phyloP scores from a whole-genome alignment of 2,329 filamentous ascomycete genomes.

The Talaromyces sp. region DNA sequence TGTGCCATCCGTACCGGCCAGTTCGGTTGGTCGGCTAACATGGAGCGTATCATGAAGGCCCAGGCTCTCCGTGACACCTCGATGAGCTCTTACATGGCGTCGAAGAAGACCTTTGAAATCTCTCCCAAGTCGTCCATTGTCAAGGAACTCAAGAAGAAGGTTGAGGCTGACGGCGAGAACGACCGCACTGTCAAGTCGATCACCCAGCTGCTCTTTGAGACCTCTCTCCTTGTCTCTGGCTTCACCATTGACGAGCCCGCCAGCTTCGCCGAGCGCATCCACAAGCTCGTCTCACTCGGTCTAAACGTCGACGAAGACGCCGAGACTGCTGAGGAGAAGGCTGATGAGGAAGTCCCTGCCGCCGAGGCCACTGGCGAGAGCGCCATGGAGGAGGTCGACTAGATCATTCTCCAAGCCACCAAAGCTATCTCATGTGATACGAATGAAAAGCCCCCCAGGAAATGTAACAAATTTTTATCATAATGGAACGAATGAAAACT shows the following conservation, averaged over 20 bases:
- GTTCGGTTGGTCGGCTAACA: slow-evolving; percentile 99
- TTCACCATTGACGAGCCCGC: slow-evolving; percentile 99
- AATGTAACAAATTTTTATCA: slow-evolving; percentile 10
- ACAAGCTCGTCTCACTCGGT: slow-evolving; percentile 98
- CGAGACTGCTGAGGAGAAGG: slow-evolving; percentile 59
- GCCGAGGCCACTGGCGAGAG: slow-evolving; percentile 72
- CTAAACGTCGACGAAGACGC: slow-evolving; percentile 95
- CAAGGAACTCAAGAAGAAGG: slow-evolving; percentile 99
- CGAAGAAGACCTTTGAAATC: slow-evolving; percentile 99
- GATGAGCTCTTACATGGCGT: slow-evolving; percentile 99
- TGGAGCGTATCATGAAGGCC: slow-evolving; percentile 99
- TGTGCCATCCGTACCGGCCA: slow-evolving; percentile 99
- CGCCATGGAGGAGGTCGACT: slow-evolving; percentile 99
- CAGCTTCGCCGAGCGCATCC: slow-evolving; percentile 96
- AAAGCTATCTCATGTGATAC: slow-evolving; percentile 11
- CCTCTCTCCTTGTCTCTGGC: slow-evolving; percentile 93
- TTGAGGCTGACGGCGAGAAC: slow-evolving; percentile 94
- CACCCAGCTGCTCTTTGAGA: slow-evolving; percentile 97
- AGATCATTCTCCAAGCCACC: slow-evolving; percentile 35
- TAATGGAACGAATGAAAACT: slow-evolving; percentile 11
- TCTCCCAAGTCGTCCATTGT: slow-evolving; percentile 97
- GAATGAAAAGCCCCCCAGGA: slow-evolving; percentile 3
- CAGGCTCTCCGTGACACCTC: slow-evolving; percentile 99
- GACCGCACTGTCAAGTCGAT: slow-evolving; percentile 99
- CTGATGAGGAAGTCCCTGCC: slow-evolving; percentile 55